Conservation (phyloP, 805 yeast genomes). For the Komagataella mondaviorum region DNA sequence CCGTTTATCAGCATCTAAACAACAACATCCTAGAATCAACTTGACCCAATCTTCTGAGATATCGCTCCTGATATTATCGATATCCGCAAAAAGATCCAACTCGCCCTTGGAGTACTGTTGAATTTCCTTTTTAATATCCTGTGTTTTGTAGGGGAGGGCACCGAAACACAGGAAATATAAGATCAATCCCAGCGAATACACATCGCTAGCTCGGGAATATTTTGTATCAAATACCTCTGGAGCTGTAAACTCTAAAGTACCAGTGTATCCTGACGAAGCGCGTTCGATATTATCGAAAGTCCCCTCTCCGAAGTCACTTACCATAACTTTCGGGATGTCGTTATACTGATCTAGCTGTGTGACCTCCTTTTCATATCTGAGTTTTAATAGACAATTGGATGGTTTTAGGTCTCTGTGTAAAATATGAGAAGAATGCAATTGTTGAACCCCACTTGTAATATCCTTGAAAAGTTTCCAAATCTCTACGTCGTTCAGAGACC, state of each 20-base stretch:
- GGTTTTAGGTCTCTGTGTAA: slow-evolving; percentile 89
- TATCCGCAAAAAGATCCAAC: slow-evolving; percentile 9
- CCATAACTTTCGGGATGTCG: slow-evolving; percentile 53
- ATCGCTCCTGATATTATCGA: slow-evolving; percentile 9
- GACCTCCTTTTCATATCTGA: slow-evolving; percentile 12
- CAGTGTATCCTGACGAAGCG: slow-evolving; percentile 71
- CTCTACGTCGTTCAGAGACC: slow-evolving; percentile 37
- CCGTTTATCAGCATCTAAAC: slow-evolving; percentile 22
- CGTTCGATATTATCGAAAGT: slow-evolving; percentile 55
- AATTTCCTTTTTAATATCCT: slow-evolving; percentile 14
- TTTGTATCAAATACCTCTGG: slow-evolving; percentile 62
- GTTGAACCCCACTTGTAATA: slow-evolving; percentile 54
- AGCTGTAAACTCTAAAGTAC: slow-evolving; percentile 79
- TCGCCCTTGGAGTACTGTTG: slow-evolving; percentile 1
- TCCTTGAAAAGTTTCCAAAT: slow-evolving; percentile 59
- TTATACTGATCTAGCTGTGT: slow-evolving; percentile 10
- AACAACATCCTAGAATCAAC: slow-evolving; percentile 9
- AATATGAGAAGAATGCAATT: slow-evolving; percentile 60
- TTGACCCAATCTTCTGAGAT: slow-evolving; percentile 25
- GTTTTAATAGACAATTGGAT: slow-evolving; percentile 62
- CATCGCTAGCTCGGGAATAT: slow-evolving; percentile 62
- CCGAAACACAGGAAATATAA: slow-evolving; percentile 64
- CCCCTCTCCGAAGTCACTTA: slow-evolving; percentile 87
- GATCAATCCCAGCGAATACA: slow-evolving; percentile 79
- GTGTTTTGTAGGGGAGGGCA: slow-evolving; percentile 41